Percentiles rank a stretch among this genome's conserved stretches.
These are phyloP conservation scores for Aquilaria malaccensis DNA, from an alignment of 345 rosid genomes.

Conservation along the genomic window DNA sequence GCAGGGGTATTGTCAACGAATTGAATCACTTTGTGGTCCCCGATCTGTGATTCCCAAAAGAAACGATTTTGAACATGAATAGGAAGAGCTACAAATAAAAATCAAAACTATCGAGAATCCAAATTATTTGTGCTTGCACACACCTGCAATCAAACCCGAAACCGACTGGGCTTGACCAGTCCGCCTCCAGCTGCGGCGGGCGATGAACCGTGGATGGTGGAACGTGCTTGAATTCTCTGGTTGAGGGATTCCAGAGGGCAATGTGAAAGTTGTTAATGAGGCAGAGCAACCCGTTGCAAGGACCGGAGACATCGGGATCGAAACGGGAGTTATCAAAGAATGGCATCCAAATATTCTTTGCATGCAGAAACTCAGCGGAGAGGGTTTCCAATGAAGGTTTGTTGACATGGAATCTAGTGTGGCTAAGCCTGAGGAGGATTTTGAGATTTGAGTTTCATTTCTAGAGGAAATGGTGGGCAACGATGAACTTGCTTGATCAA, in stretches of 20 bases:
- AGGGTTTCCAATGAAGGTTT: not conserved
- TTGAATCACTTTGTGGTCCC: constrained; percentile 4
- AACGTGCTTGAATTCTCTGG: no score
- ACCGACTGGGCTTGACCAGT: not conserved
- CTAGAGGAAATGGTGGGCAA: not conserved
- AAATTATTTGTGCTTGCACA: no score
- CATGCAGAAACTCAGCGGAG: not conserved
- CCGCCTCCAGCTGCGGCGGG: not conserved
- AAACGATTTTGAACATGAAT: no score
- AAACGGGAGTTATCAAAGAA: not conserved
- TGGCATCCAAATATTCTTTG: constrained; percentile 3
- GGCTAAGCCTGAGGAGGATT: not conserved
- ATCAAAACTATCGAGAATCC: no score
- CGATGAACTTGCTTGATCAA: not conserved
- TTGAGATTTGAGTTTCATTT: no score
- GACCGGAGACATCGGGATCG: not conserved
- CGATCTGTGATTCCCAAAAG: not conserved
- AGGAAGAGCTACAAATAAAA: no score
- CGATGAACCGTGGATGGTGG: constrained; percentile 4
- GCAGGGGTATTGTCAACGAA: not conserved
- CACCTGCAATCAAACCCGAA: not conserved
- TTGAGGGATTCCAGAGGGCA: no score
- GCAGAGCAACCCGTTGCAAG: no score
- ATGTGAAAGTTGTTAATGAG: no score
- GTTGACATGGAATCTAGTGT: not conserved